Conservation (phyloP, 2,329 filamentous ascomycete species). For the Clarireedia monteithiana region DNA sequence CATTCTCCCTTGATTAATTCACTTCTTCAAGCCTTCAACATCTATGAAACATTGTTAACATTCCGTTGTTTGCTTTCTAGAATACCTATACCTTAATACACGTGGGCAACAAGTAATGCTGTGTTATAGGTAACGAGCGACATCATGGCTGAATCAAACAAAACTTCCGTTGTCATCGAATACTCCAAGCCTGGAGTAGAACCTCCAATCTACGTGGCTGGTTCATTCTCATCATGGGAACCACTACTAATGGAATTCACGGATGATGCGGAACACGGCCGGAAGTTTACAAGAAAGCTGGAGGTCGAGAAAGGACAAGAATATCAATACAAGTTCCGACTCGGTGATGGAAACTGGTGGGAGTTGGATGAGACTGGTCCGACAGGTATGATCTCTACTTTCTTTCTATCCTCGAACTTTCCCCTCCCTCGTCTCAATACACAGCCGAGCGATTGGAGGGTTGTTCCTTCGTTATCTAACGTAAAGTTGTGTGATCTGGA, state of each 20-base stretch:
- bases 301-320: conserved; percentile 46
- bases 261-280: conserved; percentile 38
- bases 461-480: too few species aligned
- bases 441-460: too few species aligned
- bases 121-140: not conserved
- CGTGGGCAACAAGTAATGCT: not conserved
- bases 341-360: conserved; percentile 64
- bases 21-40: too few species aligned
- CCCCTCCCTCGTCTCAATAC: not conserved
- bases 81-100: too few species aligned
- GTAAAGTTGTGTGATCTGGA: too few species aligned
- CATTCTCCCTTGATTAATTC: too few species aligned
- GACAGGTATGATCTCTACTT: conserved; percentile 39
- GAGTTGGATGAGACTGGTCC: conserved; percentile 54
- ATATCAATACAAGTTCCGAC: conserved; percentile 69
- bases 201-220: conserved; percentile 64
- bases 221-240: conserved; percentile 62
- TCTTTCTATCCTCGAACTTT: not conserved
- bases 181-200: conserved; percentile 52
- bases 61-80: not conserved
- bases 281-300: conserved; percentile 51
- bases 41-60: not conserved
- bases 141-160: conserved; percentile 5
- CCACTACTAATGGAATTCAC: conserved; percentile 56
- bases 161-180: conserved; percentile 36